phyloP scores from a whole-genome alignment of 805 yeast genomes.

The Sugiyamaella floridensis region DNA sequence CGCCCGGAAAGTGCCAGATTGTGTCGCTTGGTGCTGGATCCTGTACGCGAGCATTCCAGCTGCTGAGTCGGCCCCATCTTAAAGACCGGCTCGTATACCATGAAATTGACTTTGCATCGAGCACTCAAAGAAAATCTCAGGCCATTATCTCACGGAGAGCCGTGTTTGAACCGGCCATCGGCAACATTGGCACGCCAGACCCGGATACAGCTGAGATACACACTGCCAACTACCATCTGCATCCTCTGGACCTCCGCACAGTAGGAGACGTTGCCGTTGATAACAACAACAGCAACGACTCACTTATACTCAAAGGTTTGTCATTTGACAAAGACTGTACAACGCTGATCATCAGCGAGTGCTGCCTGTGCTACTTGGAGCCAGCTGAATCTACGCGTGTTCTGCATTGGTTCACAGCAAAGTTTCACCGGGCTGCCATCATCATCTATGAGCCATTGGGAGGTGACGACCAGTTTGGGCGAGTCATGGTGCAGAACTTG shows the following conservation, averaged over 20 bases:
- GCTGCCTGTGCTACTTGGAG: conserved; percentile 65
- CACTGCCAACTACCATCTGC: conserved; percentile 40
- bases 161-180: conserved; percentile 27
- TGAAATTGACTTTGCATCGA: conserved; percentile 60
- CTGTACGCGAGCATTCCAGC: conserved; percentile 58
- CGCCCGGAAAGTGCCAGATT: conserved; percentile 38
- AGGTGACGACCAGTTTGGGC: conserved; percentile 55
- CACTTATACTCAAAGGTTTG: conserved; percentile 19
- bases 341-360: conserved; percentile 63
- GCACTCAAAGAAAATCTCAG: conserved; percentile 44
- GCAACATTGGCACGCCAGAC: conserved; percentile 21
- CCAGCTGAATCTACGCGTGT: conserved; percentile 43
- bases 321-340: conserved; percentile 31
- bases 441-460: conserved; percentile 67
- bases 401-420: conserved; percentile 36
- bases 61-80: conserved; percentile 30
- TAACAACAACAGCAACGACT: not conserved
- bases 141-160: conserved; percentile 32
- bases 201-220: conserved; percentile 14
- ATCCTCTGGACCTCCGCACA: conserved; percentile 49
- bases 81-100: conserved; percentile 35
- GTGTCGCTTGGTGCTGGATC: conserved; percentile 77
- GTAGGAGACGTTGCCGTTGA: conserved; percentile 16
- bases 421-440: conserved; percentile 24
- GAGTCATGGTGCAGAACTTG: conserved; percentile 59